These are phyloP conservation scores for Pseudotsuga menziesii DNA, from an alignment of 75 land plant genomes.

Conservation along the genomic window DNA sequence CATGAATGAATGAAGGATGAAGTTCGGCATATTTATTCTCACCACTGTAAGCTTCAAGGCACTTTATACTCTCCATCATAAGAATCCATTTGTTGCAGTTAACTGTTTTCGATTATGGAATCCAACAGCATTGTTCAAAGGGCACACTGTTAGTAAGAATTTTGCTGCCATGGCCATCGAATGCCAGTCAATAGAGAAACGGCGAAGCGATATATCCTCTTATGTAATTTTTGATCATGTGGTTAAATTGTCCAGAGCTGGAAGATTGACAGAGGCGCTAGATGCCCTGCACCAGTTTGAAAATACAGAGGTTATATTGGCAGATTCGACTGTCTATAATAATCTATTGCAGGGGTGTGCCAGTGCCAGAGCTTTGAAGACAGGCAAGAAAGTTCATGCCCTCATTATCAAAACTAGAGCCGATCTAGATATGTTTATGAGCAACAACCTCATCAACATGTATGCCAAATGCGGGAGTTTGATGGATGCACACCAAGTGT, in stretches of 20 bases:
- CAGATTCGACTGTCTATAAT: conserved; percentile 17
- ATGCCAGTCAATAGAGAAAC: background rate
- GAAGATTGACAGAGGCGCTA: conserved; percentile 13
- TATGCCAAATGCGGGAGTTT: conserved; percentile 21
- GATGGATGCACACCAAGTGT: conserved; percentile 16
- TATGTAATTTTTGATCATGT: background rate
- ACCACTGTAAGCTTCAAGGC: too few relatives aligned
- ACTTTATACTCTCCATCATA: too few relatives aligned
- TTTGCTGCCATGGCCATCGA: background rate
- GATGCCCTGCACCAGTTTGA: conserved; percentile 14
- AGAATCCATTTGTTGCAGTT: too few relatives aligned
- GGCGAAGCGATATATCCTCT: background rate
- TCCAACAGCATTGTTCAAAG: too few relatives aligned
- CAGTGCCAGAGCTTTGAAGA: conserved; percentile 10
- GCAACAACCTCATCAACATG: conserved; percentile 25
- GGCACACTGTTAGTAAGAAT: too few relatives aligned
- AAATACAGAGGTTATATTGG: conserved; percentile 7
- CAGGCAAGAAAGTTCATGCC: conserved; percentile 25
- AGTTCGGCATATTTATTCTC: too few relatives aligned
- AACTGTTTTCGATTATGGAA: too few relatives aligned
- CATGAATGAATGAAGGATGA: too few relatives aligned
- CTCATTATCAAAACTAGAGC: conserved; percentile 12
- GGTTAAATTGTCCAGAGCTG: background rate
- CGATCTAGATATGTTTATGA: conserved; percentile 8
- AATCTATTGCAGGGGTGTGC: conserved; percentile 23